Base-by-base conservation (phyloP, 1,284 basidiomycete species). In the Moesziomyces antarcticus region DNA sequence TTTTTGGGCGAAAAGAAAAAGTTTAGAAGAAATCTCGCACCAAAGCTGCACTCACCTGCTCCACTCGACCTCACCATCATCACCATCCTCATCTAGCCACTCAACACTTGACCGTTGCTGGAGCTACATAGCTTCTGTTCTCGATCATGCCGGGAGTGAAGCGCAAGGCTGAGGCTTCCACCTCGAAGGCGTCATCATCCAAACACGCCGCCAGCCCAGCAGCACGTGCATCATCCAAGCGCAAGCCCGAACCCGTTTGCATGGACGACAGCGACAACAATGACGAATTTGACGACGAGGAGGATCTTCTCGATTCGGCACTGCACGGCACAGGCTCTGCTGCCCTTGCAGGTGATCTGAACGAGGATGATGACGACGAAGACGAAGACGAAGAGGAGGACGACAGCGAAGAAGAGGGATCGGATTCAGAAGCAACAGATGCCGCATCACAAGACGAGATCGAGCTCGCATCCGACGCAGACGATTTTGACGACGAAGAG, bases 241-340 rank as follows among this genome's bases (percentile, higher is more conserved):
- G 57, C 22, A 69, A 53, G 20, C 18, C 33, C 8, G 56, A 54
- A n/a, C n/a, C 60, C 2, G 20, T 58, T 16, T 54, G 58, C 51
- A 50, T 63, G 60, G 64, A 59, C 48, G 62, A 70, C 44, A 63
- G 63, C 42, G 67, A 76, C 25, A 68, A 82, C 56, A 75, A 82
- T 25, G 77, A 81, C 44, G 81, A 79, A 45, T 75, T 76, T 21
- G 81, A 81, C 40, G 81, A 82, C 46, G 78, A 53, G 14, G 77
- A 79, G 42, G 78, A 75, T 18, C 61, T 79, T 14, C 58, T 75
- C 18, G 61, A 68, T 18, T 68, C 56, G 10, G 81, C 75, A 1
- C 50, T 65, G 13, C 54, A 58, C 37, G 67, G 72, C 8, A 70
- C 67, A 13, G 72, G 72, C 0, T 74, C 72, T 13, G 72, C 67